Evolutionary conservation across 495 filamentous ascomycete genomes (phyloP).

Genomic region (Neurospora tetraspora): DNA sequence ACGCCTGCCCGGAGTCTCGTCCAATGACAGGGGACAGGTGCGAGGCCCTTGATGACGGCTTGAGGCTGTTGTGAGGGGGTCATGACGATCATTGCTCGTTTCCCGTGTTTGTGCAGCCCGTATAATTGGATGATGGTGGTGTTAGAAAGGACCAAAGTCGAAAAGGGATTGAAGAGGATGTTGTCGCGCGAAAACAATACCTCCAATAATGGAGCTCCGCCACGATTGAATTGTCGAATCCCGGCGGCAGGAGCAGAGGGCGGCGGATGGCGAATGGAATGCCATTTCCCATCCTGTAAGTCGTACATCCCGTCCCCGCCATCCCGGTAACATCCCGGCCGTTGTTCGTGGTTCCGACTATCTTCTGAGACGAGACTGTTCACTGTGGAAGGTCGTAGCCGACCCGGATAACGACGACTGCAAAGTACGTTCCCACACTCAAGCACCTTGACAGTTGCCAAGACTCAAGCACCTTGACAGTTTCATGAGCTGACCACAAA

Average conservation of each 20-base stretch:
- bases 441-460: too few species aligned
- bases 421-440: too few species aligned
- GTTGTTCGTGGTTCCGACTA: not conserved
- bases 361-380: not conserved
- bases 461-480: too few species aligned
- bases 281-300: not conserved
- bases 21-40: not conserved
- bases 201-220: not conserved
- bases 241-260: not conserved
- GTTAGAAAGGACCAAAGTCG: not conserved
- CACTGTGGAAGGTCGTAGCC: not conserved
- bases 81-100: not conserved
- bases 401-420: not conserved
- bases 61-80: not conserved
- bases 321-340: not conserved
- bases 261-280: not conserved
- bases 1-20: not conserved
- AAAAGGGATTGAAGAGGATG: not conserved
- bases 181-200: not conserved
- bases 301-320: not conserved
- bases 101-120: not conserved
- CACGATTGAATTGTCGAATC: not conserved
- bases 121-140: not conserved
- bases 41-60: not conserved
- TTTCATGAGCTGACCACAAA: too few species aligned